Conservation (phyloP, 495 filamentous ascomycete species). For the Aspergillus kassunensis region DNA sequence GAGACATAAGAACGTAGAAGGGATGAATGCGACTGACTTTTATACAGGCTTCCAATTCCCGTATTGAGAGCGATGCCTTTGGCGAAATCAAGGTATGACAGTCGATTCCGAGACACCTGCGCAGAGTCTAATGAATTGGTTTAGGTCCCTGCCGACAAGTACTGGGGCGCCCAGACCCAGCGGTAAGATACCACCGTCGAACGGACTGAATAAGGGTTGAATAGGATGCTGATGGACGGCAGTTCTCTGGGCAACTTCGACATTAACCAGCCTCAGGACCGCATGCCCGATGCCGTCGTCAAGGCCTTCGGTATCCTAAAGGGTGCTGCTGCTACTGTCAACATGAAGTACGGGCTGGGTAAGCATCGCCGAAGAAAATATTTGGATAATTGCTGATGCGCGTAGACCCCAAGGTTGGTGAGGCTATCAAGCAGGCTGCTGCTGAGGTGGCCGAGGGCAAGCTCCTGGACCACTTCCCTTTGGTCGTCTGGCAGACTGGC, state of each 20-base stretch:
- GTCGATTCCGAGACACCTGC: background rate
- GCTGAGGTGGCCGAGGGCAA: conserved; percentile 90
- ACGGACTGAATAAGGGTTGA: background rate
- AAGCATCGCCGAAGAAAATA: conserved; percentile 26
- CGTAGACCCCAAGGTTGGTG: conserved; percentile 79
- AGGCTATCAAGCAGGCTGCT: conserved; percentile 92
- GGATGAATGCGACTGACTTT: conserved; percentile 4
- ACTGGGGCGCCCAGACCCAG: conserved; percentile 99
- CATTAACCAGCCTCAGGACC: conserved; percentile 98
- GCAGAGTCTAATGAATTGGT: conserved; percentile 17
- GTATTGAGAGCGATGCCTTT: conserved; percentile 95
- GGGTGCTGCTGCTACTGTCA: conserved; percentile 92
- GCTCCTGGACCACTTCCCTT: conserved; percentile 95
- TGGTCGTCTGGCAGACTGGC: conserved; percentile 98
- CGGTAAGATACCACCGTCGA: conserved; percentile 47
- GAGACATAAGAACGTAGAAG: background rate
- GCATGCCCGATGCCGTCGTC: conserved; percentile 91
- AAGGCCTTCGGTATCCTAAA: conserved; percentile 96
- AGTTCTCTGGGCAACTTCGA: conserved; percentile 92
- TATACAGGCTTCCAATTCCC: conserved; percentile 36
- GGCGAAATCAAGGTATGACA: conserved; percentile 70
- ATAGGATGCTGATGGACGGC: conserved; percentile 15
- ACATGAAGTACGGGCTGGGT: conserved; percentile 95
- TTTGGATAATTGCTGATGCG: conserved; percentile 4
- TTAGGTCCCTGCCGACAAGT: conserved; percentile 85